phyloP scores from a whole-genome alignment of 305 asterid species.

The Caryopteris hybrid region DNA sequence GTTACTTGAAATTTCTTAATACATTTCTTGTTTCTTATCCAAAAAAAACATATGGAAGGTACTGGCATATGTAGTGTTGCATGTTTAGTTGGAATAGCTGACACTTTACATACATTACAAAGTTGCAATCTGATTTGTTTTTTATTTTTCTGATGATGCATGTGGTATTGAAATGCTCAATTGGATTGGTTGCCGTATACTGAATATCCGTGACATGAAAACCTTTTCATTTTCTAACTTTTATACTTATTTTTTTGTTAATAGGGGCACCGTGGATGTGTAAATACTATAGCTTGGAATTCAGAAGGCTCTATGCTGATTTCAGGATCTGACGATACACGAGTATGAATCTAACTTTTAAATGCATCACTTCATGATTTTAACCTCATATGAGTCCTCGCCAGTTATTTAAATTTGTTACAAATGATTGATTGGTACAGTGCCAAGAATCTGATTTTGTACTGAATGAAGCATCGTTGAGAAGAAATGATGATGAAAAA shows the following conservation, averaged over 20 bases:
- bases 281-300: slow-evolving; percentile 93
- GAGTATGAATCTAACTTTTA: slow-evolving; percentile 43
- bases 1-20: too few species aligned
- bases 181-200: slow-evolving; percentile 3
- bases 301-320: slow-evolving; percentile 79
- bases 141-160: neutral
- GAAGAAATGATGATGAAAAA: slow-evolving; percentile 6
- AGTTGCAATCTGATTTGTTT: too few species aligned
- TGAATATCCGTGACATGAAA: neutral
- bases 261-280: slow-evolving; percentile 97
- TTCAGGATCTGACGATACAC: slow-evolving; percentile 98
- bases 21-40: too few species aligned
- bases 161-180: neutral
- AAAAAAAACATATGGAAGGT: too few species aligned
- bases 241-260: slow-evolving; percentile 1
- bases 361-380: neutral
- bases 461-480: slow-evolving; percentile 8
- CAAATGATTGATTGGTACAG: neutral
- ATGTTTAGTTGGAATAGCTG: too few species aligned
- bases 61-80: too few species aligned
- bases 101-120: too few species aligned
- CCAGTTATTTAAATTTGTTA: neutral
- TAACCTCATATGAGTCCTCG: slow-evolving; percentile 3
- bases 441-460: neutral
- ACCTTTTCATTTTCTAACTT: neutral